A percentile compares a stretch with the other conserved stretches of the same genome.
phyloP scores from a whole-genome alignment of 179 eudicot genomes.

The Beta corolliflora region DNA sequence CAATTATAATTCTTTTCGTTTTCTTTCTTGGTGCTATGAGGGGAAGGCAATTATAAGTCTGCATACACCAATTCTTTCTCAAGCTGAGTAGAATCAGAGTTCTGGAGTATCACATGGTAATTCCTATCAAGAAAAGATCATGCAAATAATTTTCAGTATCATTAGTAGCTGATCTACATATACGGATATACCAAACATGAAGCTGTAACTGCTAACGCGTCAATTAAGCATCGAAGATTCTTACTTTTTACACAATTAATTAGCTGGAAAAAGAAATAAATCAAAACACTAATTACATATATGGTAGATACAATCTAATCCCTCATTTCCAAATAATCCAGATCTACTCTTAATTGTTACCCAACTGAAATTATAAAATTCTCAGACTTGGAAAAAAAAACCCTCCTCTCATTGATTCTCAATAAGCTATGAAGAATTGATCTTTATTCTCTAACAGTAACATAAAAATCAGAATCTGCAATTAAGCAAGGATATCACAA shows the following conservation, averaged over 20 bases:
- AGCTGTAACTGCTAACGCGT: not conserved
- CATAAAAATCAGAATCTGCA: not conserved
- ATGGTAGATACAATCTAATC: conserved; percentile 15
- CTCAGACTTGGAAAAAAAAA: not conserved
- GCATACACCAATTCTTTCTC: conserved; percentile 8
- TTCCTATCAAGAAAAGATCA: conserved; percentile 25
- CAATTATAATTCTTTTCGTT: not conserved
- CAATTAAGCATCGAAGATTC: not conserved
- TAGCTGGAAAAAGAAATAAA: not conserved
- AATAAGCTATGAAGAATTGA: not conserved
- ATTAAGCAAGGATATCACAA: not conserved
- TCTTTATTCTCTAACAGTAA: conserved; percentile 2
- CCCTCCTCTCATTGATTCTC: conserved; percentile 1
- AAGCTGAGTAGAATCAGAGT: conserved; percentile 9
- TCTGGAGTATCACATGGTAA: conserved; percentile 6
- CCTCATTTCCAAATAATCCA: not conserved
- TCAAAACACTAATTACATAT: conserved; percentile 3
- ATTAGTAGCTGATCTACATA: not conserved
- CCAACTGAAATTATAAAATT: not conserved
- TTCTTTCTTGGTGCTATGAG: too few relatives aligned
- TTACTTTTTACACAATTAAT: not conserved
- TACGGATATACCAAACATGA: conserved; percentile 10
- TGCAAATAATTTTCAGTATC: not conserved
- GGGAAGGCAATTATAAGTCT: conserved; percentile 11
- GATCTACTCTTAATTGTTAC: conserved; percentile 18